Evolutionary conservation across 1,284 basidiomycete genomes (phyloP).

Genomic region (Trichosporon ovoides): DNA sequence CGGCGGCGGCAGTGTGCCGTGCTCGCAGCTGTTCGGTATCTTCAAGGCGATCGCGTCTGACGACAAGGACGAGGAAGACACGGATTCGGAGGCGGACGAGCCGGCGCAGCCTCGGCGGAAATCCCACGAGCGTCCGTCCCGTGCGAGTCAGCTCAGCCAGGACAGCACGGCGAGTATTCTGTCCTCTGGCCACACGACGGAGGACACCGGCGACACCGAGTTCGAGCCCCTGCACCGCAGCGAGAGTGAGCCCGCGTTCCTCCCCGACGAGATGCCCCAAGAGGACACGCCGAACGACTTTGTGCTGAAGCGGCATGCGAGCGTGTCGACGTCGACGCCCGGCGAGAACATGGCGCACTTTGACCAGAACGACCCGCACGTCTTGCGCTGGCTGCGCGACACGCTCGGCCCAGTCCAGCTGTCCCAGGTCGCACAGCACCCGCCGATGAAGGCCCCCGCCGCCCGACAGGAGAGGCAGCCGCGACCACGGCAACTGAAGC

Average conservation of each 20-base stretch:
- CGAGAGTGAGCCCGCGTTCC: neutral
- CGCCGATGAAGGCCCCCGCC: neutral
- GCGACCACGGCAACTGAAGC: neutral
- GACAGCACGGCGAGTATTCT: neutral
- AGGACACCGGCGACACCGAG: neutral
- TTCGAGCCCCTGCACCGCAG: neutral
- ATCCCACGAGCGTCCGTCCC: neutral
- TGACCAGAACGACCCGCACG: constrained; percentile 13
- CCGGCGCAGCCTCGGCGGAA: neutral
- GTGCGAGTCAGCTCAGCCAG: neutral
- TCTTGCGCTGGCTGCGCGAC: constrained; percentile 25
- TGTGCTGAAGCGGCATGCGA: neutral
- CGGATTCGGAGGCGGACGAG: constrained; percentile 13
- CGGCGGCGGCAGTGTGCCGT: constrained; percentile 9
- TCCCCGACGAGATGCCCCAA: neutral
- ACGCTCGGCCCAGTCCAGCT: constrained; percentile 8
- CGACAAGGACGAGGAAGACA: constrained; percentile 16
- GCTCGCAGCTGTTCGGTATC: constrained; percentile 36
- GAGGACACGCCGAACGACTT: neutral
- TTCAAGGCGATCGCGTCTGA: constrained; percentile 37
- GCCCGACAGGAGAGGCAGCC: neutral
- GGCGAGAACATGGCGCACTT: neutral
- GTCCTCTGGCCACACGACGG: neutral
- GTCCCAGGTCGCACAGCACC: neutral
- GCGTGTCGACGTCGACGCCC: constrained; percentile 8